Base-by-base conservation (phyloP, 2,329 filamentous ascomycete genomes). In the Lasiodiplodia citricola region DNA sequence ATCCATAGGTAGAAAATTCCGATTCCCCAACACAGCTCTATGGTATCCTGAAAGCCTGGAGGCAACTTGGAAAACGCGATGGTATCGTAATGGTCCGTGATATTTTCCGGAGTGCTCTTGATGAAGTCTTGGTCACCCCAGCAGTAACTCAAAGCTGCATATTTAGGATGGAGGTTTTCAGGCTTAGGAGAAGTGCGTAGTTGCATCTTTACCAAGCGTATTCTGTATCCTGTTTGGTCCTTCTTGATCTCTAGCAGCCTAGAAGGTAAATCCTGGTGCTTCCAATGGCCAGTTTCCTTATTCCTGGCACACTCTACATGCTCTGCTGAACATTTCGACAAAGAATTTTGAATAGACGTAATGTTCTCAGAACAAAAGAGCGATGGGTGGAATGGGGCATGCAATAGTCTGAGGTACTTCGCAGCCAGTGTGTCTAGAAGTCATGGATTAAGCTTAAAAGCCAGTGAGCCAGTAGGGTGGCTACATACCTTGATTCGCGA, bases 121-220 rank as follows among this genome's bases (percentile, higher is more conserved):
- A n/a, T 7, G 41, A 44, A 44, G 2, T 18, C 41, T 18, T 44
- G 16, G 7, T 44, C 14, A 0, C 41, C 41, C 41, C 41, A 44
- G 16, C 41, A 44, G 41, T 44, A 44, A 18, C 41, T 44, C 6
- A 44, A 44, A 18, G 41, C 41, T 18, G 41, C 41, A 18, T 44
- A 44, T 2, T 16, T 4, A 14, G 16, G 16, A 5, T 18, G 0
- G 3, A 6, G 18, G 6, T 0, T 16, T 18, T 2, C 14, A 1
- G 14, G 6, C 16, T 6, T 14, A 18, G 41, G 6, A 6, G 41
- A 44, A 44, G 14, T 18, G 16, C 13, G 4, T 44, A 2, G 16
- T 18, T 14, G 41, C 14, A 18, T 18, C 18, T 18, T 16, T 4
- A 18, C 14, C 16, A 44, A n/a, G 6, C 14, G 16, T 7, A 18